phyloP scores from a whole-genome alignment of 1,284 basidiomycete genomes.

The Porodaedalea pini region DNA sequence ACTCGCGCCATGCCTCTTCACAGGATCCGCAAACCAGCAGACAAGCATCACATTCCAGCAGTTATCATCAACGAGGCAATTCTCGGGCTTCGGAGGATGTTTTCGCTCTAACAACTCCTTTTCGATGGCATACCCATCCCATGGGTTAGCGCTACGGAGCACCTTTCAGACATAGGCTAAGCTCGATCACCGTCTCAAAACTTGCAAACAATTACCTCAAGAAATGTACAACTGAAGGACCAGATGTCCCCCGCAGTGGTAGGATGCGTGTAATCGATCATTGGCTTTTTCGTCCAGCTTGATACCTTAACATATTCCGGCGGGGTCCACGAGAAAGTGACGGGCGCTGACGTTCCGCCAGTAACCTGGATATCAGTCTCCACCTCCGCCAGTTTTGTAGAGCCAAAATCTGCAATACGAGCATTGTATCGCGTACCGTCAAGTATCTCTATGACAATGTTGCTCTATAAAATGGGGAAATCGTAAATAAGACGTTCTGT shows the following conservation, averaged over 20 bases:
- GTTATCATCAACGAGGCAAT: background rate
- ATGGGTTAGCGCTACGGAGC: background rate
- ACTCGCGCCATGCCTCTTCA: background rate
- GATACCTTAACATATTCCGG: background rate
- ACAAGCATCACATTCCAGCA: background rate
- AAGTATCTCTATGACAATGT: background rate
- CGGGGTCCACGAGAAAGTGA: background rate
- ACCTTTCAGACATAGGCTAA: background rate
- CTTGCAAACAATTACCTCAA: background rate
- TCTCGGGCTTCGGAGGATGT: background rate
- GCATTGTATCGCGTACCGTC: background rate
- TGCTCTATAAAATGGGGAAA: background rate
- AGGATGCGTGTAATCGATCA: background rate
- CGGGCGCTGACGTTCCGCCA: background rate
- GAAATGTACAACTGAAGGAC: slow-evolving; percentile 5
- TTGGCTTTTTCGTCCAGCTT: background rate
- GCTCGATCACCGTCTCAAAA: background rate
- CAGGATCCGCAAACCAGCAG: background rate
- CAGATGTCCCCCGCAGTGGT: background rate
- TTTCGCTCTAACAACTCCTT: background rate
- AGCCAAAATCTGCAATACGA: background rate
- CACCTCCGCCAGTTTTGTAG: background rate
- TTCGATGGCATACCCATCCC: background rate
- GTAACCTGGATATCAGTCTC: background rate
- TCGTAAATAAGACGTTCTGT: background rate